These are phyloP conservation scores for Sanghuangporus weigelae DNA, from an alignment of 1,284 basidiomycete genomes.

Conservation along the genomic window DNA sequence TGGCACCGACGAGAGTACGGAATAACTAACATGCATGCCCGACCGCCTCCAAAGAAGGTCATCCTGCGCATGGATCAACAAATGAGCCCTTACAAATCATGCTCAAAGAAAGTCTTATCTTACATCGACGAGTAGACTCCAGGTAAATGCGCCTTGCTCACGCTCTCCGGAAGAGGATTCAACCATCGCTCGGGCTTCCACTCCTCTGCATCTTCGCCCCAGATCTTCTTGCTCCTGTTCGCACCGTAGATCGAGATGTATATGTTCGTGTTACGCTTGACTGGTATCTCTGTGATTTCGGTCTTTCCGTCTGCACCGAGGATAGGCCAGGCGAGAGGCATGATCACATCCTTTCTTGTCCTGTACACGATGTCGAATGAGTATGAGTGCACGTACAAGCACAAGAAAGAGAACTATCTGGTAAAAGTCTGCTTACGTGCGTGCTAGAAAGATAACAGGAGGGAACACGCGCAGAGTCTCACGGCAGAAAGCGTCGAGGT, in stretches of 20 bases:
- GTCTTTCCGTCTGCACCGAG: slow-evolving; percentile 7
- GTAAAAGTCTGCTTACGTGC: too few species aligned
- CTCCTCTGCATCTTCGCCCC: slow-evolving; percentile 15
- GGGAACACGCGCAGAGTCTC: slow-evolving; percentile 34
- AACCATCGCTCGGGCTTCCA: slow-evolving; percentile 18
- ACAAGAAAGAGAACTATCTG: neutral
- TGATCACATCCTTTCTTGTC: slow-evolving; percentile 7
- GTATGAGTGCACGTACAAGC: neutral
- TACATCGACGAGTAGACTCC: slow-evolving; percentile 15
- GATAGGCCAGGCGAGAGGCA: slow-evolving; percentile 11
- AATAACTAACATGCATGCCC: slow-evolving; percentile 15
- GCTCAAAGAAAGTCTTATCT: neutral
- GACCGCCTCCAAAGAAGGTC: slow-evolving; percentile 19
- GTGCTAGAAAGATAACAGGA: slow-evolving; percentile 24
- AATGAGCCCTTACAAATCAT: neutral
- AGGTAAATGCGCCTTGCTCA: slow-evolving; percentile 8
- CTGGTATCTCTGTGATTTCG: slow-evolving; percentile 8
- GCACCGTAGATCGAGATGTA: slow-evolving; percentile 8
- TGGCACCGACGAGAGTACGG: neutral
- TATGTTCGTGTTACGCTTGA: slow-evolving; percentile 10
- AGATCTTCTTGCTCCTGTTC: slow-evolving; percentile 13
- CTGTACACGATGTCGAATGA: neutral
- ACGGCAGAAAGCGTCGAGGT: slow-evolving; percentile 34
- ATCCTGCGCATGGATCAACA: slow-evolving; percentile 9
- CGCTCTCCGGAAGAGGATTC: slow-evolving; percentile 5